Conservation (phyloP, 352 stramenopile genomes). For the Globisporangium cylindrosporum region DNA sequence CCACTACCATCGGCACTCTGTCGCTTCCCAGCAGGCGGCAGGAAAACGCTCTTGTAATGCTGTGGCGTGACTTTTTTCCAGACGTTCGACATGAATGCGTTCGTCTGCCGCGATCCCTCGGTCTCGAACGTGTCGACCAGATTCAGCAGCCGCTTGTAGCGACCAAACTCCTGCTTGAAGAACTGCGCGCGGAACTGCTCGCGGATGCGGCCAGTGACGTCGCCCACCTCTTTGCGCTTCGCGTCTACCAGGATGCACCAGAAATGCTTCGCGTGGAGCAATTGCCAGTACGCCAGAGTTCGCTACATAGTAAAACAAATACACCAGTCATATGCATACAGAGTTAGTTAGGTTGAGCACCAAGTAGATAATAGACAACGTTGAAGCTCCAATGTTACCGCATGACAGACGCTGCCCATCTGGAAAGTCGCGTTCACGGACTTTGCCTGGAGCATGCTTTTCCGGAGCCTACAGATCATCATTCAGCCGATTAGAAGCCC, state of each 20-base stretch:
- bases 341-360: not conserved
- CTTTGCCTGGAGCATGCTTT: constrained; percentile 27
- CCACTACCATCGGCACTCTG: not conserved
- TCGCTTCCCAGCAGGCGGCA: constrained; percentile 19
- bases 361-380: not conserved
- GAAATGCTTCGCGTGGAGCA: constrained; percentile 80
- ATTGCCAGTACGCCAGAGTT: constrained; percentile 71
- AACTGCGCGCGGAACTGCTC: constrained; percentile 38
- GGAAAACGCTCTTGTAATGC: constrained; percentile 48
- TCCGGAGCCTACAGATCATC: constrained; percentile 31
- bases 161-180: constrained; percentile 66
- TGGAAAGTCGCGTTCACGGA: constrained; percentile 43
- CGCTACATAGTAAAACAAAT: constrained; percentile 33
- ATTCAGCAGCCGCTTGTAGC: constrained; percentile 62
- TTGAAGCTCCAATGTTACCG: constrained; percentile 30
- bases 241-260: constrained; percentile 73
- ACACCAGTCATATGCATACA: not conserved
- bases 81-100: constrained; percentile 46
- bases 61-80: constrained; percentile 58
- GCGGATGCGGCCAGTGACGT: constrained; percentile 47
- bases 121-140: constrained; percentile 69
- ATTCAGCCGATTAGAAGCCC: too few relatives aligned
- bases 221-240: constrained; percentile 40
- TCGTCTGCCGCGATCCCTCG: constrained; percentile 36
- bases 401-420: constrained; percentile 78